Conservation (phyloP, 129 eudicot species). For the Erigeron canadensis region DNA sequence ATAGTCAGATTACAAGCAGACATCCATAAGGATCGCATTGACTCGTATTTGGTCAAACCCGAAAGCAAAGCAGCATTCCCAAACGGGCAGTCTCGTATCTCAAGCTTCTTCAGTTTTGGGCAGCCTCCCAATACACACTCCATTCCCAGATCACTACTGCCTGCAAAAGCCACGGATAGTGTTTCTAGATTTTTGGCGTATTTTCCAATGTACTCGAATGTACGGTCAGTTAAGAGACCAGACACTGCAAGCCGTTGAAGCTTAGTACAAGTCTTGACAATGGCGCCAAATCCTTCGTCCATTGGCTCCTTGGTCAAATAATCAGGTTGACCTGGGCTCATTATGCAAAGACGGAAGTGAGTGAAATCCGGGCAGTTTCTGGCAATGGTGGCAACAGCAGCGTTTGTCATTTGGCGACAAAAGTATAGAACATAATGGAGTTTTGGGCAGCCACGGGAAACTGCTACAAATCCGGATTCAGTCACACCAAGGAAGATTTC, state of each 20-base stretch:
- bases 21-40: constrained; percentile 89
- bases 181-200: constrained; percentile 78
- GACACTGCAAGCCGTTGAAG: constrained; percentile 72
- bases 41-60: constrained; percentile 53
- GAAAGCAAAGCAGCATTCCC: constrained; percentile 63
- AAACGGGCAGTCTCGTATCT: constrained; percentile 79
- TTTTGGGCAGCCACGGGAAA: constrained; percentile 72
- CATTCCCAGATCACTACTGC: constrained; percentile 66
- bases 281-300: constrained; percentile 86
- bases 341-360: constrained; percentile 82
- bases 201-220: constrained; percentile 69
- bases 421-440: constrained; percentile 79
- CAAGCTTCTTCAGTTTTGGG: constrained; percentile 62
- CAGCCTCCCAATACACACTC: constrained; percentile 58
- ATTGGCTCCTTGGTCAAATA: constrained; percentile 64
- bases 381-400: constrained; percentile 67
- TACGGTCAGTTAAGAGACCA: constrained; percentile 64
- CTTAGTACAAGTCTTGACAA: constrained; percentile 63
- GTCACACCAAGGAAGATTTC: constrained; percentile 55
- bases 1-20: constrained; percentile 67
- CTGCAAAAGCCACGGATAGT: constrained; percentile 88
- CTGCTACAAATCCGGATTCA: constrained; percentile 66
- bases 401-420: constrained; percentile 87
- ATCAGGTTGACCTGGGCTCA: constrained; percentile 71
- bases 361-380: constrained; percentile 73